Evolutionary conservation across 1,139 yeast genomes (phyloP), one percentile per base, ranked within the genome.

Genomic region (Maudiozyma humilis): DNA sequence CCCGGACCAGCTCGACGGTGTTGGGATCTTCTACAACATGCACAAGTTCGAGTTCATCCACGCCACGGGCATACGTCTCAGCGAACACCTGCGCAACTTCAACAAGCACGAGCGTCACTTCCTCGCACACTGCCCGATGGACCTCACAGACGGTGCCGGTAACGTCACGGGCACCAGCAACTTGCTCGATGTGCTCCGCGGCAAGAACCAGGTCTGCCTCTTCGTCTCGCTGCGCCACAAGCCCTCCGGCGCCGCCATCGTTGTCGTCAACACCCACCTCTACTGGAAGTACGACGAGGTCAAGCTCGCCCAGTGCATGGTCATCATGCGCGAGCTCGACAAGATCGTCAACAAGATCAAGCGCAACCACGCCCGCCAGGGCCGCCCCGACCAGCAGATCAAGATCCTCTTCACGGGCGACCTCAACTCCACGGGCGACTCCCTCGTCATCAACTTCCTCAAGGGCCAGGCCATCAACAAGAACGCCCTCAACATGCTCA

Each of bases 201-300:
- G 51, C 17, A 64, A 79, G 51, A 78, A 78, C 52, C 79, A 79
- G 19, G 82, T 78, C 5, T 79, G 76, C 1, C 49, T 76, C 8
- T 60, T 77, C 19, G 64, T 73, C 3, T 70, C 72, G 19, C 55
- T 77, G 23, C 59, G 63, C 46, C 82, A 78, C 54, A 64, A 60
- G 43, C 49, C 47, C 1, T 66, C 75, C 0, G 59, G 64, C 14
- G 64, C 69, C 36, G 51, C 59, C 2, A 56, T 77, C 5, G 72
- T 73, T 41, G 68, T 76, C 1, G 63, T 78, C 14, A 78, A 76
- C 49, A 77, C 82, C 1, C 83, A 78, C 57, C 61, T 78, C n/a
- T 78, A 78, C 54, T 78, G 83, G 83, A 69, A 72, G 48, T 71
- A 64, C 46, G 71, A 72, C 46, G 79, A 76, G 50, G 79, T 78